phyloP scores from a whole-genome alignment of 352 stramenopile species.

The Globisporangium middletonii region DNA sequence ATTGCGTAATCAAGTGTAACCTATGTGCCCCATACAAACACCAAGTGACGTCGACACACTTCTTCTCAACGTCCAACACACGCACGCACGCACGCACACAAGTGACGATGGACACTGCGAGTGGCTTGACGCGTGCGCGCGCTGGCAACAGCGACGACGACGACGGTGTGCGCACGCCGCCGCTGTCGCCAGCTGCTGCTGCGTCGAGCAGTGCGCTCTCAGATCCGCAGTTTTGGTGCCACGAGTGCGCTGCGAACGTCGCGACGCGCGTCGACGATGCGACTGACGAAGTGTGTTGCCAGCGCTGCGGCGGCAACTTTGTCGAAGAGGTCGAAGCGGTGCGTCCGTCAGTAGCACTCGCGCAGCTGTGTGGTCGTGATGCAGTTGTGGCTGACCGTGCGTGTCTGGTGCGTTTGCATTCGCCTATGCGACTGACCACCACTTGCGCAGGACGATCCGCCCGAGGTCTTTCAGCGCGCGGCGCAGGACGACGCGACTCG shows the following conservation, averaged over 20 bases:
- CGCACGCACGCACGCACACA: too few species aligned
- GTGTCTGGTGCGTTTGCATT: neutral
- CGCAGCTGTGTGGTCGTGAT: too few species aligned
- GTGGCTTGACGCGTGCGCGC: too few species aligned
- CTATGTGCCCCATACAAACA: too few species aligned
- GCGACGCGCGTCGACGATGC: conserved; percentile 47
- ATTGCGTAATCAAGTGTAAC: too few species aligned
- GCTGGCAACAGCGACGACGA: neutral
- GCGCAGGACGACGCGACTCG: conserved; percentile 3
- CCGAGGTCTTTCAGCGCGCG: conserved; percentile 36
- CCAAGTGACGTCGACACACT: too few species aligned
- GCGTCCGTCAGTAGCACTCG: neutral
- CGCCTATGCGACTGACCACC: neutral
- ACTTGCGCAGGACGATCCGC: conserved; percentile 48
- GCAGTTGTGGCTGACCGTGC: neutral
- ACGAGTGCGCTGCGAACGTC: conserved; percentile 62
- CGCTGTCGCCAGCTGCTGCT: conserved; percentile 1
- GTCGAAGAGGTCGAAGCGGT: conserved; percentile 82
- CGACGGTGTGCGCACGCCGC: conserved; percentile 12
- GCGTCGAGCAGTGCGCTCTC: neutral
- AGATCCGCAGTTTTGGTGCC: conserved; percentile 68
- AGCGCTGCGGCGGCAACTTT: conserved; percentile 70
- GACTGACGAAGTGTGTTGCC: conserved; percentile 67
- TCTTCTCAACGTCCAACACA: too few species aligned
- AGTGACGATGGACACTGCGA: too few species aligned